Evolutionary conservation across 805 yeast species (phyloP).

Genomic region (Saturnispora ahearnii): DNA sequence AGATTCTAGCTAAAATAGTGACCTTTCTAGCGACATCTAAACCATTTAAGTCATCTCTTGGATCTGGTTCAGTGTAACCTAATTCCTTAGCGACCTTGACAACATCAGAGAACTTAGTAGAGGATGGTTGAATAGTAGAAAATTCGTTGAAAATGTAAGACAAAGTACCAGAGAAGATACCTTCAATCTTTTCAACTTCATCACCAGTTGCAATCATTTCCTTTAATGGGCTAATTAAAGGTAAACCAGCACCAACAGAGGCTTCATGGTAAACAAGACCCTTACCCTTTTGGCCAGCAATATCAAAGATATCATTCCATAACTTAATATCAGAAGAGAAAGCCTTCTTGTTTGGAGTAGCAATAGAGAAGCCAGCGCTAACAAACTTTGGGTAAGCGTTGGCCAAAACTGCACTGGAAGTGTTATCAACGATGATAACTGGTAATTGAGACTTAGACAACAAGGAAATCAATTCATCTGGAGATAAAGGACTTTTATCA

Average conservation of each 20-base stretch:
- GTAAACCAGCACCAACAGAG: slow-evolving; percentile 97
- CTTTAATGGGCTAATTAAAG: slow-evolving; percentile 79
- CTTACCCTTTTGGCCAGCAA: slow-evolving; percentile 43
- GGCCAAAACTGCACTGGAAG: slow-evolving; percentile 77
- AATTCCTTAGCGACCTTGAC: slow-evolving; percentile 80
- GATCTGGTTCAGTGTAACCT: slow-evolving; percentile 99
- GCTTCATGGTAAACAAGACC: slow-evolving; percentile 95
- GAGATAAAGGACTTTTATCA: slow-evolving; percentile 40
- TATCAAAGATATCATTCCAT: slow-evolving; percentile 68
- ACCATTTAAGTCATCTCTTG: slow-evolving; percentile 97
- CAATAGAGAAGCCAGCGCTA: slow-evolving; percentile 75
- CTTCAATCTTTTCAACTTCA: slow-evolving; percentile 83
- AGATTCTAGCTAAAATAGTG: slow-evolving; percentile 86
- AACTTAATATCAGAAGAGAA: slow-evolving; percentile 66
- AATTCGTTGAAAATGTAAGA: slow-evolving; percentile 93
- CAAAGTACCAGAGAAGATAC: slow-evolving; percentile 92
- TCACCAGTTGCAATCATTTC: slow-evolving; percentile 93
- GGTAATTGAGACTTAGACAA: slow-evolving; percentile 64
- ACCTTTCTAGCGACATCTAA: slow-evolving; percentile 98
- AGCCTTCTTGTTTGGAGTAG: slow-evolving; percentile 98
- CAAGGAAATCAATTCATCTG: slow-evolving; percentile 51
- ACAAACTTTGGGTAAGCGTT: slow-evolving; percentile 67
- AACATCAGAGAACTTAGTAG: slow-evolving; percentile 77
- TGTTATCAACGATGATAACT: slow-evolving; percentile 84
- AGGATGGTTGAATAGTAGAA: slow-evolving; percentile 55